Base-by-base conservation (phyloP, 352 stramenopile genomes). In the Pilasporangium apinafurcum region DNA sequence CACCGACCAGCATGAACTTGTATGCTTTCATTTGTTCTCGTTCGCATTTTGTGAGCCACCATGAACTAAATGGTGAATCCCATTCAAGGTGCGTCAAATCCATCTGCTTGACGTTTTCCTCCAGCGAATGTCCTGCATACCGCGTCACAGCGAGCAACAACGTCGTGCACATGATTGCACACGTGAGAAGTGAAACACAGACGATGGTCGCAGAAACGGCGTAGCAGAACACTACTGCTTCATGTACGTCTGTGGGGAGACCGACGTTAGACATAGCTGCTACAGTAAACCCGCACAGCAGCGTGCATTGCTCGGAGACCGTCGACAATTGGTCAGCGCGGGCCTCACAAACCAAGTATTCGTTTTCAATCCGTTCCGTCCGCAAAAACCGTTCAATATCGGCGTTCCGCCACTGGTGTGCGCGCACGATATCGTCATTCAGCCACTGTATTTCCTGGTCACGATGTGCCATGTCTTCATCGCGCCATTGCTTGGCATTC, bases 371-470 rank as follows among this genome's bases (percentile, higher is more conserved):
- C 42, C 82, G 82, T 45, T 84, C 71, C 13, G 48, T 53, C 8
- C 75, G 69, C n/a, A 83, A 50, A n/a, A 63, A 61, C 10, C 78
- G 74, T 59, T 87, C 69, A 21, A 85, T 67, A 52, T 90, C 78
- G 39, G 66, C 72, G 24, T 59, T 49, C 16, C 78, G 74, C 74
- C 78, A 90, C 57, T 70, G 51, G 51, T 85, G 62, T 26, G 64
- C 74, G 24, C 78, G 74, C 48, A 82, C 62, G 29, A 83, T 76
- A 44, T 85, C 78, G 59, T 90, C 74, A 27, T 85, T 79, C 38
- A 79, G 67, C 74, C 74, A 87, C 53, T 87, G 78, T n/a, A 79
- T 59, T 57, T 87, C 65, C 51, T 87, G 72, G 46, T 85, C 72
- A 5, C 75, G 72, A 45, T 73, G 52, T 8, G 52, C 39, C 48